Conservation (phyloP, 768 basidiomycete genomes). For the Boletus tomentosulus region DNA sequence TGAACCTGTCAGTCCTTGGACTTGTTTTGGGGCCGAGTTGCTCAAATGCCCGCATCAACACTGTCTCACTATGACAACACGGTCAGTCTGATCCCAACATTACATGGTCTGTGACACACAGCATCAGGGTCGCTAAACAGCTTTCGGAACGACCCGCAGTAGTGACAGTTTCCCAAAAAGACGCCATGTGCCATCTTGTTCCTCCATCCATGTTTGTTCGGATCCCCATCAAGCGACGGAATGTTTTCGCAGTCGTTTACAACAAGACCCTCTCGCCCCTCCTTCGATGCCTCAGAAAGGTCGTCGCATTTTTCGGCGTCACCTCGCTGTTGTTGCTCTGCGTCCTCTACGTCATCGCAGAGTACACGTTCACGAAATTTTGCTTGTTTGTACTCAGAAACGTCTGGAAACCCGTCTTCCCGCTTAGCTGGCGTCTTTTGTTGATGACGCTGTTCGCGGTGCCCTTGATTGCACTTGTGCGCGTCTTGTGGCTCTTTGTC, state of each 20-base stretch:
- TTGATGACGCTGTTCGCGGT: constrained; percentile 12
- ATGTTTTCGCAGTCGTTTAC: neutral
- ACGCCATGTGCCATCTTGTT: neutral
- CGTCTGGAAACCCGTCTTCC: constrained; percentile 20
- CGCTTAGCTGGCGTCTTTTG: constrained; percentile 15
- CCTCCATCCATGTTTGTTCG: constrained; percentile 6
- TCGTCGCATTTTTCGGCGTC: neutral
- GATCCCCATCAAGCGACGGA: neutral
- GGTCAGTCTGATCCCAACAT: too few relatives aligned
- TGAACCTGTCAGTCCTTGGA: too few relatives aligned
- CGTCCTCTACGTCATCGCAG: constrained; percentile 8
- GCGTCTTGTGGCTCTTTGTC: constrained; percentile 2
- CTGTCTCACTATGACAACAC: too few relatives aligned
- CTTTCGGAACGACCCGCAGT: too few relatives aligned
- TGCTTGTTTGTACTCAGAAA: constrained; percentile 1
- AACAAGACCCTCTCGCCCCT: neutral
- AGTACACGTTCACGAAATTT: constrained; percentile 3
- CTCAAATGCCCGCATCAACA: too few relatives aligned
- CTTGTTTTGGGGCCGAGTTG: too few relatives aligned
- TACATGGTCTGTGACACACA: too few relatives aligned
- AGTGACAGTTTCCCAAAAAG: neutral
- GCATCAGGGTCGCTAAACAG: too few relatives aligned
- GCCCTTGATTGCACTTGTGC: constrained; percentile 10
- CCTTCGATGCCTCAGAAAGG: neutral
- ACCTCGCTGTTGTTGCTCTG: neutral